phyloP scores from a whole-genome alignment of 1,284 basidiomycete genomes.

The Papiliotrema terrestris region DNA sequence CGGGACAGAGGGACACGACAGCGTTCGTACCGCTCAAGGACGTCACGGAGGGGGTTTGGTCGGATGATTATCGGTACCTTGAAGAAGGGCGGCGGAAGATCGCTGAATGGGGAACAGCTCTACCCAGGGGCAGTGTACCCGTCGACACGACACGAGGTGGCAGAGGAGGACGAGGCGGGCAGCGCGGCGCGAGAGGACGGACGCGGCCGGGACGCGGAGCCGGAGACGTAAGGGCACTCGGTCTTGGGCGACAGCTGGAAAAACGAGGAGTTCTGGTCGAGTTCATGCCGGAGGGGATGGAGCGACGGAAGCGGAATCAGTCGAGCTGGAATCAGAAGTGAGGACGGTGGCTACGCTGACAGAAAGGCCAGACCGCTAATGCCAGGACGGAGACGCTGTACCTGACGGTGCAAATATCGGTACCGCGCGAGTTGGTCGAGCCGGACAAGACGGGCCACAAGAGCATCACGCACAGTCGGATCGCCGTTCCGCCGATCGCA shows the following conservation, averaged over 20 bases:
- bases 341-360: slow-evolving; percentile 31
- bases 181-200: slow-evolving; percentile 5
- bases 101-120: slow-evolving; percentile 66
- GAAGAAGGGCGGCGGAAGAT: slow-evolving; percentile 73
- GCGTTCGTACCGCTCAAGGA: slow-evolving; percentile 72
- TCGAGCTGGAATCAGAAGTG: slow-evolving; percentile 77
- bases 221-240: slow-evolving; percentile 57
- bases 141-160: slow-evolving; percentile 26
- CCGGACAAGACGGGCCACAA: background rate
- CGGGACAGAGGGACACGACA: slow-evolving; percentile 68
- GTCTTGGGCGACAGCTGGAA: slow-evolving; percentile 61
- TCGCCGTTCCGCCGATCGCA: background rate
- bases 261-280: slow-evolving; percentile 66
- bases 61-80: slow-evolving; percentile 77
- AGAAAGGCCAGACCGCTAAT: background rate
- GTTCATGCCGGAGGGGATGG: slow-evolving; percentile 77
- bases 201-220: slow-evolving; percentile 6
- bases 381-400: slow-evolving; percentile 2
- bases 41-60: slow-evolving; percentile 75
- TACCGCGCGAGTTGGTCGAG: background rate
- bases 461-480: background rate
- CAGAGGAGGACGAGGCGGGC: slow-evolving; percentile 31
- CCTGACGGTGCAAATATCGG: background rate
- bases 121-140: slow-evolving; percentile 40
- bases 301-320: slow-evolving; percentile 66